Evolutionary conservation across 2,329 filamentous ascomycete species (phyloP).

Genomic region (Botrytis squamosa): DNA sequence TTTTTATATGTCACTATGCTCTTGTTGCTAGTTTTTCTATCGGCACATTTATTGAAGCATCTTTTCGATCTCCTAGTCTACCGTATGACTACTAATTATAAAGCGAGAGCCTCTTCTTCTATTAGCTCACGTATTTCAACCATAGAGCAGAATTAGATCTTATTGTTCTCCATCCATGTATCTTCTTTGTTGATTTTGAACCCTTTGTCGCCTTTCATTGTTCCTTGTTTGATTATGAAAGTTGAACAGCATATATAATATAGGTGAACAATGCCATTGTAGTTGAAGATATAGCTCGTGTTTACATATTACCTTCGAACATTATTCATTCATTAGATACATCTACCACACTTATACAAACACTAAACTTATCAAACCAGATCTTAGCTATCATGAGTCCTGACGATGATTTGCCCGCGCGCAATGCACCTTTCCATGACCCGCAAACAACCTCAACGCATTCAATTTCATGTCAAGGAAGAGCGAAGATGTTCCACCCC

Average conservation of each 20-base stretch:
- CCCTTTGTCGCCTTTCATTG: neutral
- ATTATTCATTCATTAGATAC: neutral
- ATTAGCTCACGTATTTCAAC: neutral
- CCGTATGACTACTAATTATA: neutral
- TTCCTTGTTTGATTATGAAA: neutral
- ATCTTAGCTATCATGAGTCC: neutral
- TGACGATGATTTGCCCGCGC: neutral
- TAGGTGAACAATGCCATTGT: neutral
- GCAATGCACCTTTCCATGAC: constrained; percentile 2
- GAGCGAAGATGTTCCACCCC: neutral
- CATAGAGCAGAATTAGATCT: neutral
- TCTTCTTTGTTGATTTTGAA: neutral
- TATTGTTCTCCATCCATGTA: neutral
- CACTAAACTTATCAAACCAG: neutral
- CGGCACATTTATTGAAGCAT: neutral
- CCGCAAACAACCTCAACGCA: neutral
- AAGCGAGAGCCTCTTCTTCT: neutral
- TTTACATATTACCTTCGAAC: neutral
- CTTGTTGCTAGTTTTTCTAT: neutral
- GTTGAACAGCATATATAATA: neutral
- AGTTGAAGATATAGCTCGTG: neutral
- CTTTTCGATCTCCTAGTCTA: neutral
- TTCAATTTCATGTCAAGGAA: constrained; percentile 12
- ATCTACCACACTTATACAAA: neutral
- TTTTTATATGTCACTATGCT: neutral